A percentile compares a stretch with the other conserved stretches of the same genome.
Evolutionary conservation across 2,329 filamentous ascomycete genomes (phyloP).

Genomic region (Metarhizium robertsii): DNA sequence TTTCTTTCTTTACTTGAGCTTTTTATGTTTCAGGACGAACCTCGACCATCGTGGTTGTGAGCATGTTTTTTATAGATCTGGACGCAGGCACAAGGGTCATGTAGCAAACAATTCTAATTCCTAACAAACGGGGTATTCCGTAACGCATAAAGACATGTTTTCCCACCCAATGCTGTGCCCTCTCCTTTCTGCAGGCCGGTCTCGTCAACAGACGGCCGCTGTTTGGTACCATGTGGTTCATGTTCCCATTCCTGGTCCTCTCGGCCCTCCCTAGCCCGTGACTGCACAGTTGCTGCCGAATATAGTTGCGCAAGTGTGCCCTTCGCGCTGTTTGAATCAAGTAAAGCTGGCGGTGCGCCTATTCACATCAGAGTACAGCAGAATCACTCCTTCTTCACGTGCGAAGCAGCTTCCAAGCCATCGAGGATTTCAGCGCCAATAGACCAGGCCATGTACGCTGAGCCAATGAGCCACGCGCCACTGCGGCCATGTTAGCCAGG

Average conservation of each 20-base stretch:
- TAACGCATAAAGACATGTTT: background rate
- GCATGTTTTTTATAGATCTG: background rate
- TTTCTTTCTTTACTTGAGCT: background rate
- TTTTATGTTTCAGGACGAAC: background rate
- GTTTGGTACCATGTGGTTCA: background rate
- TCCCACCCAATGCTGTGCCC: background rate
- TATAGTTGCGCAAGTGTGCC: too few species aligned
- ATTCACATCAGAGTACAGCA: too few species aligned
- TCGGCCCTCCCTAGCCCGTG: too few species aligned
- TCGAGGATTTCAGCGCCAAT: constrained; percentile 40
- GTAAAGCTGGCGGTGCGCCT: too few species aligned
- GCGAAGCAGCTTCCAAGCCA: constrained; percentile 31
- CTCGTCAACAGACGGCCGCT: too few species aligned
- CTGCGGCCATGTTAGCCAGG: constrained; percentile 12
- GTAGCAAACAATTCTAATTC: background rate
- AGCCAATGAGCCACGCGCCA: constrained; percentile 45
- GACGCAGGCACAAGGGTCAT: background rate
- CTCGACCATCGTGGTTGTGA: background rate
- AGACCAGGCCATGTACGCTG: constrained; percentile 40
- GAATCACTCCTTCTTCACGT: constrained; percentile 30
- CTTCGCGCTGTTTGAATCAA: too few species aligned
- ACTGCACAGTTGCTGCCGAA: too few species aligned
- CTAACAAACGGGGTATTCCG: background rate
- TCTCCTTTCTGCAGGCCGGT: background rate
- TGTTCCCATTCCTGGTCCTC: too few species aligned